A percentile compares a stretch with the other conserved stretches of the same genome.
These are phyloP conservation scores for Microdochium trichocladiopsis DNA, from an alignment of 2,329 filamentous ascomycete species.

Conservation along the genomic window DNA sequence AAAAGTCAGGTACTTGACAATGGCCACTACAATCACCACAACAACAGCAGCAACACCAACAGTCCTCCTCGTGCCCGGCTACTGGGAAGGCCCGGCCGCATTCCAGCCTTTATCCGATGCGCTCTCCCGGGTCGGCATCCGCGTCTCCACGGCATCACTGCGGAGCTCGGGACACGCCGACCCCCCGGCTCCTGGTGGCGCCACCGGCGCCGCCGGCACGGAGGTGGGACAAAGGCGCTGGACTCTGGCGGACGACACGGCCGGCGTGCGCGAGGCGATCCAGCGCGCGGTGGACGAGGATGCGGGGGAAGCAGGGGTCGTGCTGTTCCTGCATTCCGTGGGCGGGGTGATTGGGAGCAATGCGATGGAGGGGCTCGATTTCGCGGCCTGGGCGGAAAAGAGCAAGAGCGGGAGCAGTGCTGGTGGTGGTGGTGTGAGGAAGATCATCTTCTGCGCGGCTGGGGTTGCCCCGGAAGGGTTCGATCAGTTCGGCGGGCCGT, in stretches of 20 bases:
- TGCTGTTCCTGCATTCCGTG: conserved; percentile 12
- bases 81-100: conserved; percentile 14
- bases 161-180: conserved; percentile 9
- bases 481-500: conserved; percentile 8
- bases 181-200: no score
- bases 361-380: conserved; percentile 11
- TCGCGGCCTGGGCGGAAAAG: neutral
- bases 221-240: no score
- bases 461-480: conserved; percentile 8
- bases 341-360: conserved; percentile 12
- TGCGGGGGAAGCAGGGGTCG: conserved; percentile 6
- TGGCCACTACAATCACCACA: neutral
- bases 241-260: conserved; percentile 13
- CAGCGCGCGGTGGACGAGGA: conserved; percentile 7
- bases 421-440: conserved; percentile 10
- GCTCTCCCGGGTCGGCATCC: conserved; percentile 3
- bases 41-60: conserved; percentile 8
- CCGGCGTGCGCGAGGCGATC: conserved; percentile 8
- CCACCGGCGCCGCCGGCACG: no score
- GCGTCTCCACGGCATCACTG: conserved; percentile 2
- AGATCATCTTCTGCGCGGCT: conserved; percentile 12
- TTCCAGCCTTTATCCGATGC: conserved; percentile 6
- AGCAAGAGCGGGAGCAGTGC: neutral
- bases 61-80: conserved; percentile 13
- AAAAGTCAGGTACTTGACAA: no score